Conservation (phyloP, 1,284 basidiomycete genomes). For the Ustilago esculenta region DNA sequence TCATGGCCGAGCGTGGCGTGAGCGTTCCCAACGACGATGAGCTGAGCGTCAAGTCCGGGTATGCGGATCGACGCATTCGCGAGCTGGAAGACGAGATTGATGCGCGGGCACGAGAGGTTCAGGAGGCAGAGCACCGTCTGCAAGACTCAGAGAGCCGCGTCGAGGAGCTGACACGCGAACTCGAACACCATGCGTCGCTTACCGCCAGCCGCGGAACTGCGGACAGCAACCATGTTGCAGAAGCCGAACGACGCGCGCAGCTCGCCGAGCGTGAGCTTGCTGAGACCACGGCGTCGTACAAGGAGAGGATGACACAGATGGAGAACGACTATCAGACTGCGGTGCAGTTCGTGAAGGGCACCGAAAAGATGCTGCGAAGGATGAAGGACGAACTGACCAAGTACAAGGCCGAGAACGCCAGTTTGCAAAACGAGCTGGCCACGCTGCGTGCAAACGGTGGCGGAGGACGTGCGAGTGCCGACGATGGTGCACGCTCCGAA, state of each 20-base stretch:
- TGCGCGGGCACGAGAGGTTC: slow-evolving; percentile 47
- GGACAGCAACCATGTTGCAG: slow-evolving; percentile 78
- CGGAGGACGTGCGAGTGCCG: slow-evolving; percentile 21
- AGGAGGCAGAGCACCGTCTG: slow-evolving; percentile 60
- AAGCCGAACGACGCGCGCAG: slow-evolving; percentile 74
- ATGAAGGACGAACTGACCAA: slow-evolving; percentile 76
- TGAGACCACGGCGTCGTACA: slow-evolving; percentile 61
- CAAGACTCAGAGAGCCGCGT: slow-evolving; percentile 59
- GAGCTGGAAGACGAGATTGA: slow-evolving; percentile 65
- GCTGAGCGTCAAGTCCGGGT: slow-evolving; percentile 55
- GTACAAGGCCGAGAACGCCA: slow-evolving; percentile 64
- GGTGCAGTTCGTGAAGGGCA: slow-evolving; percentile 83
- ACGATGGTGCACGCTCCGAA: slow-evolving; percentile 42
- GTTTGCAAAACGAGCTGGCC: slow-evolving; percentile 51
- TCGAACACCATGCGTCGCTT: slow-evolving; percentile 56
- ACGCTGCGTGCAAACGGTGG: slow-evolving; percentile 21
- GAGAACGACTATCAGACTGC: slow-evolving; percentile 95
- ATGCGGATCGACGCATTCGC: slow-evolving; percentile 55
- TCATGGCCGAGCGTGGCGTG: slow-evolving; percentile 80
- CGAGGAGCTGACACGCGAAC: slow-evolving; percentile 59
- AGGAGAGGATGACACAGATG: slow-evolving; percentile 72
- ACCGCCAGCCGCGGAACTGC: slow-evolving; percentile 74
- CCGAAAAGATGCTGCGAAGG: slow-evolving; percentile 97
- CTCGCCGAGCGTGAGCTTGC: slow-evolving; percentile 62
- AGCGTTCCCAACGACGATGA: slow-evolving; percentile 63